Base-by-base conservation (phyloP, 306 rosid genomes). In the Cicer judaicum region DNA sequence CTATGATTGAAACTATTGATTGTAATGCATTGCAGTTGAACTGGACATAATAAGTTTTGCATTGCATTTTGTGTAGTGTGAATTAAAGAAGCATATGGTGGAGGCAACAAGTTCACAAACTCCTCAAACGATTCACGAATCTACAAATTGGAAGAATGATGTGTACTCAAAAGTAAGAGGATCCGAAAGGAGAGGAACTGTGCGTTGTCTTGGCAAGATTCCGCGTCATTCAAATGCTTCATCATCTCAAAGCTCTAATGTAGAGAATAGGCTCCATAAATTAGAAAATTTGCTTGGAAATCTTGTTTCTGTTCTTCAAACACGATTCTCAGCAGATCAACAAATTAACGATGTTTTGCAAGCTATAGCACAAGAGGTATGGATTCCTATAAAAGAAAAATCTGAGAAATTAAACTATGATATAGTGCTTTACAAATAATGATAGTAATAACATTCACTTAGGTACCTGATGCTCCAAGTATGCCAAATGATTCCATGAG, bases 341-440 rank as follows among this genome's bases (percentile, higher is more conserved):
- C 61, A 69, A 50, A 69, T 69, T 15, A 69, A 49, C 15, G 29
- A 49, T 69, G 61, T 69, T 49, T 50, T 49, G 56, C 74, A 50
- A 34, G 74, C 61, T 69, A 36, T 69, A 49, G 74, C 61, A 34
- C 74, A 69, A 49, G 74, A 69, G 74, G 74, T 69, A 69, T n/a
- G 36, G 36, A 50, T 36, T 36, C 48, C 7, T 36, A 36, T 14
- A 68, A 24, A 24, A 24, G 2, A 21, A 24, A 24, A 24, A 8
- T 14, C 50, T 21, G 2, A 47, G 73, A 68, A 68, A 68, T 34
- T 24, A 24, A 24, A 15, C 57, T 47, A 67, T 29, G 21, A 29
- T 47, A 24, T 68, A 43, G 7, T 12, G 3, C 34, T 12, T 24
- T 7, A 56, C 24, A 46, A 46, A 47, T 19, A 43, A 19, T 66